Evolutionary conservation across 1,284 basidiomycete genomes (phyloP).

Genomic region (Apiotrichum gamsii): DNA sequence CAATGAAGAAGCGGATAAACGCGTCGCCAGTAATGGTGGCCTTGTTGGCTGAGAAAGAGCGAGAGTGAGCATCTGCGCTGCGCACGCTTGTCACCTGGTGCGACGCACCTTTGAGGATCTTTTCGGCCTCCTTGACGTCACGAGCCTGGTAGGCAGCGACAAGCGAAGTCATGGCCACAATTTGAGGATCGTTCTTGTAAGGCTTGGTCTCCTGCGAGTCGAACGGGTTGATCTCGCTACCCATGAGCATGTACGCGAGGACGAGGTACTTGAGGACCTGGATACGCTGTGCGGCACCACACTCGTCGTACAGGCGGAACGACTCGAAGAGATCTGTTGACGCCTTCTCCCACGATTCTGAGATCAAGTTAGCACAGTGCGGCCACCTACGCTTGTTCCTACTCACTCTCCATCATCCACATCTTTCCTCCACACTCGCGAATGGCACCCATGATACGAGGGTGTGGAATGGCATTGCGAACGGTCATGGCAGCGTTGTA

Average conservation of each 20-base stretch:
- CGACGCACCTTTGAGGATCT: conserved; percentile 86
- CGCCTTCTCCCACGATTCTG: conserved; percentile 91
- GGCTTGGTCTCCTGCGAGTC: conserved; percentile 99
- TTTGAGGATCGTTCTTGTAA: conserved; percentile 95
- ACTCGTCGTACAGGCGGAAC: conserved; percentile 97
- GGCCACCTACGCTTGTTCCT: no score
- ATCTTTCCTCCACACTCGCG: conserved; percentile 99
- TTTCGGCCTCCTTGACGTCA: conserved; percentile 93
- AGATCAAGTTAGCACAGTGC: conserved; percentile 12
- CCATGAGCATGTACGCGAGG: conserved; percentile 95
- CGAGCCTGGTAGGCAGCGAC: conserved; percentile 93
- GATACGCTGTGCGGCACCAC: conserved; percentile 90
- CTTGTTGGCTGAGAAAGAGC: conserved; percentile 69
- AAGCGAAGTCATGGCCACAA: conserved; percentile 94
- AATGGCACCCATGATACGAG: conserved; percentile 97
- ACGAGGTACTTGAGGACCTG: conserved; percentile 98
- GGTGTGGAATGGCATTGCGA: conserved; percentile 94
- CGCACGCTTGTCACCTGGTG: no score
- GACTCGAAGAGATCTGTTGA: conserved; percentile 98
- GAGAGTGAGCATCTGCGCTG: no score
- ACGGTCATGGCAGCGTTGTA: conserved; percentile 92
- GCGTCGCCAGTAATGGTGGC: conserved; percentile 90
- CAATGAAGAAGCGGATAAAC: conserved; percentile 90
- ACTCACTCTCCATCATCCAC: conserved; percentile 99
- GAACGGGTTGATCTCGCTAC: conserved; percentile 97